Conservation (phyloP, 495 filamentous ascomycete species). For the Penicillium manginii region DNA sequence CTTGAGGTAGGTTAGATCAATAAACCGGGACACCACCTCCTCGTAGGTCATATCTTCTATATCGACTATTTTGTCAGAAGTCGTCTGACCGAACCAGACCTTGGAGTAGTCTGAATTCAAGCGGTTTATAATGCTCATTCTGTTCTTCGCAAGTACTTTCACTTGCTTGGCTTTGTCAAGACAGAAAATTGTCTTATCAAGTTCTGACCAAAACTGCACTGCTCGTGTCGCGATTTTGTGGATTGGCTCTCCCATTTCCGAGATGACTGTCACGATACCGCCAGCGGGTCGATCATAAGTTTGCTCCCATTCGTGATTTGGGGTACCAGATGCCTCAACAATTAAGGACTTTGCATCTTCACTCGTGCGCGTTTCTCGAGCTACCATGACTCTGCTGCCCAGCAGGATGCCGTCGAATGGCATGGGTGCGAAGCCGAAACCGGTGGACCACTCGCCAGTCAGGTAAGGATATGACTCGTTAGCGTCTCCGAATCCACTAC, state of each 20-base stretch:
- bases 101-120: conserved; percentile 98
- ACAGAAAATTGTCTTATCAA: conserved; percentile 97
- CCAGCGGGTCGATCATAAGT: conserved; percentile 92
- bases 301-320: conserved; percentile 91
- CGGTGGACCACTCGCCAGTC: conserved; percentile 46
- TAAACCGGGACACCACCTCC: conserved; percentile 91
- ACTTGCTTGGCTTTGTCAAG: conserved; percentile 93
- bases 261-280: conserved; percentile 92
- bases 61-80: conserved; percentile 77
- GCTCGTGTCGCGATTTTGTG: conserved; percentile 96
- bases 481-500: conserved; percentile 52
- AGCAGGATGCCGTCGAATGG: conserved; percentile 54
- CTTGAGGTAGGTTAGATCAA: conserved; percentile 94
- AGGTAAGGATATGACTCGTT: conserved; percentile 54
- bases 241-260: conserved; percentile 99
- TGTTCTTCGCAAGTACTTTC: conserved; percentile 86
- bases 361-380: conserved; percentile 84
- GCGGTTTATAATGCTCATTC: conserved; percentile 95
- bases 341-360: conserved; percentile 94
- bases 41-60: conserved; percentile 98
- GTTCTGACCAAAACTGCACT: conserved; percentile 94
- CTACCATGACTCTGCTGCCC: conserved; percentile 55
- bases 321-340: conserved; percentile 83
- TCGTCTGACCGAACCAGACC: conserved; percentile 95
- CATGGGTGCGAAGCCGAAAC: conserved; percentile 48